Percentiles rank a stretch among this genome's conserved stretches.
phyloP scores from a whole-genome alignment of 2,329 filamentous ascomycete genomes.

The Phaeosphaeria sp. region DNA sequence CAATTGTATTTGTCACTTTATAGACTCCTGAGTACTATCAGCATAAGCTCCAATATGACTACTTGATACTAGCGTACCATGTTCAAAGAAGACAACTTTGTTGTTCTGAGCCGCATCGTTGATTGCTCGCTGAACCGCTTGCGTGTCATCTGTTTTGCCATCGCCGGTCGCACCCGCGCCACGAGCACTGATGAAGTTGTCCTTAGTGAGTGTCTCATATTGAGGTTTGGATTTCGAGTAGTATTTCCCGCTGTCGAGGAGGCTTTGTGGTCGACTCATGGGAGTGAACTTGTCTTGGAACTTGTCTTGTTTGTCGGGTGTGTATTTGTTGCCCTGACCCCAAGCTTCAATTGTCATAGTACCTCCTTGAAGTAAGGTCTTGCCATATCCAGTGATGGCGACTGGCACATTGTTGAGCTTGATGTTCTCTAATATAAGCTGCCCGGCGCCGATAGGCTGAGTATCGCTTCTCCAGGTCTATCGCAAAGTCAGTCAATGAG shows the following conservation, averaged over 20 bases:
- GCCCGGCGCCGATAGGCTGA: conserved; percentile 56
- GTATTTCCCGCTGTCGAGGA: conserved; percentile 57
- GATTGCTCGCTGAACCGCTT: conserved; percentile 77
- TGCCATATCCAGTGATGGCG: conserved; percentile 37
- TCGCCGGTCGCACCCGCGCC: conserved; percentile 74
- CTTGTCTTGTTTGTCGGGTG: conserved; percentile 51
- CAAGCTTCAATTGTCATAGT: conserved; percentile 42
- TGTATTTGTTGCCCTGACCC: conserved; percentile 47
- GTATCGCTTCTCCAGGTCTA: conserved; percentile 43
- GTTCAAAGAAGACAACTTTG: conserved; percentile 64
- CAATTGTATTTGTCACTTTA: conserved; percentile 63
- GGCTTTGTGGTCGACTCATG: conserved; percentile 54
- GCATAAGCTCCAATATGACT: background rate
- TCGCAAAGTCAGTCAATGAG: background rate
- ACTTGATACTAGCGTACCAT: conserved; percentile 46
- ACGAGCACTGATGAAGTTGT: conserved; percentile 65
- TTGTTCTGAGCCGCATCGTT: conserved; percentile 66
- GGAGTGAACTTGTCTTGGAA: conserved; percentile 57
- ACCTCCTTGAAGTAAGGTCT: conserved; percentile 42
- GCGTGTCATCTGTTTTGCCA: conserved; percentile 80
- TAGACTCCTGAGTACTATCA: conserved; percentile 50
- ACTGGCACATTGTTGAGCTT: conserved; percentile 42
- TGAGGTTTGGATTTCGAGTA: conserved; percentile 61
- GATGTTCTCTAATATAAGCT: conserved; percentile 64
- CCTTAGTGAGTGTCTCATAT: conserved; percentile 59